These are phyloP conservation scores for Byssochlamys sp. DNA, from an alignment of 2,329 filamentous ascomycete species.

Conservation along the genomic window DNA sequence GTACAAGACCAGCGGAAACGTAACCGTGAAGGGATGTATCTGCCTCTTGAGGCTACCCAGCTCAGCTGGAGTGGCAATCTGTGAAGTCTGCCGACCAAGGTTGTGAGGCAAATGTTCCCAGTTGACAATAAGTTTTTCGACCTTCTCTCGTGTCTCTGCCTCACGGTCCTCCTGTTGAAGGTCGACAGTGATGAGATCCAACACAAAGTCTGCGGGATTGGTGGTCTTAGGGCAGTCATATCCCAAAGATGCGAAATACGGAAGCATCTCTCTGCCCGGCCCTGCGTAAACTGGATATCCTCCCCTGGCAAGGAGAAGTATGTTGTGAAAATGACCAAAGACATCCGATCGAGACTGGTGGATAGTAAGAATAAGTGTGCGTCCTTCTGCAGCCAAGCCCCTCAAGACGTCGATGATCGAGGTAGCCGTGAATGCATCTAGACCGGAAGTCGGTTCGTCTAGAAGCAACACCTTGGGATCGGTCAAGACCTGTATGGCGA, in stretches of 20 bases:
- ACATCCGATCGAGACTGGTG: conserved; percentile 67
- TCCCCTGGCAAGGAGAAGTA: conserved; percentile 61
- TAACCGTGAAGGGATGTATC: conserved; percentile 51
- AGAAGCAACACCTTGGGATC: conserved; percentile 63
- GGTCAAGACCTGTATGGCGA: conserved; percentile 67
- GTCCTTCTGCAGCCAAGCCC: conserved; percentile 61
- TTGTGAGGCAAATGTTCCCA: conserved; percentile 38
- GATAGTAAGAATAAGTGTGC: conserved; percentile 66
- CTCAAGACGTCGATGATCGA: conserved; percentile 67
- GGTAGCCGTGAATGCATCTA: conserved; percentile 68
- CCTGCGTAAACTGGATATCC: conserved; percentile 62
- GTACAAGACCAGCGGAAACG: conserved; percentile 58
- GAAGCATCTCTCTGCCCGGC: conserved; percentile 52
- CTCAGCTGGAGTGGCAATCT: conserved; percentile 59
- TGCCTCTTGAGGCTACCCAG: conserved; percentile 59
- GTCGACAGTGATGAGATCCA: conserved; percentile 68
- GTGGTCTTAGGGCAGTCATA: conserved; percentile 58
- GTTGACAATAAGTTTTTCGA: conserved; percentile 50
- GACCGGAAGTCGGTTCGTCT: conserved; percentile 66
- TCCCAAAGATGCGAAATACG: conserved; percentile 52
- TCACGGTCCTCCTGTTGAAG: conserved; percentile 58
- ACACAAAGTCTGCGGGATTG: conserved; percentile 68
- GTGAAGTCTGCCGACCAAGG: conserved; percentile 21
- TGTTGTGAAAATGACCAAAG: conserved; percentile 61
- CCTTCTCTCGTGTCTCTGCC: conserved; percentile 52